These are phyloP conservation scores for Auriculariales sp. DNA, from an alignment of 768 basidiomycete species.

Conservation along the genomic window DNA sequence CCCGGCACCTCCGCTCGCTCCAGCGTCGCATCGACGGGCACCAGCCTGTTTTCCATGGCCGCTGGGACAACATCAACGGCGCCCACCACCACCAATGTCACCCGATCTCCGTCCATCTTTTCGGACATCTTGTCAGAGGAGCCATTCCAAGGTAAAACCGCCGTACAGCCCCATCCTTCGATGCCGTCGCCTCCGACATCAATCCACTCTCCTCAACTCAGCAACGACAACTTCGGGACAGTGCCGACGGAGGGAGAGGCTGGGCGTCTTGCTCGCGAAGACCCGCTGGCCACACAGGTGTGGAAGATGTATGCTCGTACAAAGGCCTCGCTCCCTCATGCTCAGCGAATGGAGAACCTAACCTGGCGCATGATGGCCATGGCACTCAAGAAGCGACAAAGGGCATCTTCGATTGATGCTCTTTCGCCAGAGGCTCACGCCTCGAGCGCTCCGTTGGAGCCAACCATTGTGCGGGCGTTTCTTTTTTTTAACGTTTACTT, in stretches of 20 bases:
- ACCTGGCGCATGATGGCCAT: slow-evolving; percentile 99
- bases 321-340: slow-evolving; percentile 80
- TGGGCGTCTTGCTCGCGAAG: slow-evolving; percentile 59
- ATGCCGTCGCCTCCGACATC: slow-evolving; percentile 22
- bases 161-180: slow-evolving; percentile 25
- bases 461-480: slow-evolving; percentile 1
- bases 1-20: slow-evolving; percentile 12
- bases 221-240: slow-evolving; percentile 25
- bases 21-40: background rate
- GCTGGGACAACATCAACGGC: slow-evolving; percentile 17
- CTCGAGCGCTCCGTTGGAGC: too few species aligned
- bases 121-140: slow-evolving; percentile 60
- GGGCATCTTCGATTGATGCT: too few species aligned
- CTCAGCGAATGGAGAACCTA: slow-evolving; percentile 92
- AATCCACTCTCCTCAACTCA: slow-evolving; percentile 49
- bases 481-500: background rate
- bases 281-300: slow-evolving; percentile 87
- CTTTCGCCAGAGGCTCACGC: too few species aligned
- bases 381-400: slow-evolving; percentile 77
- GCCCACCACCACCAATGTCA: slow-evolving; percentile 18
- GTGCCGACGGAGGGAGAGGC: slow-evolving; percentile 34
- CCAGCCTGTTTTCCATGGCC: background rate
- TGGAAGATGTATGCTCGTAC: slow-evolving; percentile 94
- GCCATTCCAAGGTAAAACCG: slow-evolving; percentile 28
- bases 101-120: slow-evolving; percentile 34